A percentile compares a stretch with the other conserved stretches of the same genome.
These are phyloP conservation scores for Sporisorium exsertum DNA, from an alignment of 1,284 basidiomycete genomes.

Conservation along the genomic window DNA sequence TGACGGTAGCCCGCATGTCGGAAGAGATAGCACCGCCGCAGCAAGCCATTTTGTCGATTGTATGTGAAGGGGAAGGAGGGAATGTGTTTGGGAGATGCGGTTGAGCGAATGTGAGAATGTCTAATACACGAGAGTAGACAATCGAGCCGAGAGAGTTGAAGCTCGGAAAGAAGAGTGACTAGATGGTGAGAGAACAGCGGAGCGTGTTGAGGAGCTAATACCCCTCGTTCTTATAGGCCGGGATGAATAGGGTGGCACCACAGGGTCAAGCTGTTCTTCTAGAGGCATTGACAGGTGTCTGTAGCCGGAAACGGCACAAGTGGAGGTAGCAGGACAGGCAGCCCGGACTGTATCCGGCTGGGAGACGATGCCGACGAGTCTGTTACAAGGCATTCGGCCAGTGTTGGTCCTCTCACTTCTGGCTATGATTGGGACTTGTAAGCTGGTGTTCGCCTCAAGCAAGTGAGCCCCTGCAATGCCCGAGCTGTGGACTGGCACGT, in stretches of 20 bases:
- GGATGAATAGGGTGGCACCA: not conserved
- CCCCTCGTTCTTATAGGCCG: slow-evolving; percentile 25
- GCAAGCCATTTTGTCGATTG: slow-evolving; percentile 41
- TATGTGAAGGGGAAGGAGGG: not conserved
- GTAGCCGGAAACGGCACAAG: slow-evolving; percentile 16
- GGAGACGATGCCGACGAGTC: not conserved
- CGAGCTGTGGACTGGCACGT: slow-evolving; percentile 17
- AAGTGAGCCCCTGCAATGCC: slow-evolving; percentile 8
- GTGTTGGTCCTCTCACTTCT: slow-evolving; percentile 1
- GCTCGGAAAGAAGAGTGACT: slow-evolving; percentile 28
- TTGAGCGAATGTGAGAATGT: slow-evolving; percentile 36
- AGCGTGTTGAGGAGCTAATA: not conserved
- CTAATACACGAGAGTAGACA: slow-evolving; percentile 15
- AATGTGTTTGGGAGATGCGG: slow-evolving; percentile 10
- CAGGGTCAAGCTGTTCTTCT: not conserved
- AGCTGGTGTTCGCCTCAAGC: slow-evolving; percentile 28
- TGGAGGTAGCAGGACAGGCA: slow-evolving; percentile 29
- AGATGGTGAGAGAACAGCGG: slow-evolving; percentile 10
- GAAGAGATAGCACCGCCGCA: slow-evolving; percentile 59
- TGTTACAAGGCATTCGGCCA: slow-evolving; percentile 15
- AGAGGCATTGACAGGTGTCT: not conserved
- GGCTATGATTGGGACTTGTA: slow-evolving; percentile 29
- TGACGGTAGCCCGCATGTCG: slow-evolving; percentile 70
- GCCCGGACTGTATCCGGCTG: not conserved
- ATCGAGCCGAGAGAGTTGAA: slow-evolving; percentile 35